These are phyloP conservation scores for Termitomyces titanicus DNA, from an alignment of 768 basidiomycete genomes.

Conservation along the genomic window DNA sequence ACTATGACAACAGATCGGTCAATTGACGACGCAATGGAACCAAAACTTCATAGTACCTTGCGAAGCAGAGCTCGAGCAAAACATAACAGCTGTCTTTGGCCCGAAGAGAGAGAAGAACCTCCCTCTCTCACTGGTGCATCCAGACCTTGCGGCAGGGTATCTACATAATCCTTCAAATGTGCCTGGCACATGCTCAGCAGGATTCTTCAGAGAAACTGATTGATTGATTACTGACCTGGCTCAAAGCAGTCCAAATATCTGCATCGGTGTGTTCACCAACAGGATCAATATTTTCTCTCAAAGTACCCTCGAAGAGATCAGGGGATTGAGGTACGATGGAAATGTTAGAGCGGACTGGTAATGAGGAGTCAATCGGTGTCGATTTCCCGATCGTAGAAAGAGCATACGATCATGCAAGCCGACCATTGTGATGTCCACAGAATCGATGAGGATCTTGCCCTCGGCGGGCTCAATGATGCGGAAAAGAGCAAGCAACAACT, in stretches of 20 bases:
- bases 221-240: slow-evolving; percentile 41
- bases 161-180: slow-evolving; percentile 66
- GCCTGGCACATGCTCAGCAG: slow-evolving; percentile 33
- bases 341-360: slow-evolving; percentile 66
- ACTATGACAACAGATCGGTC: slow-evolving; percentile 30
- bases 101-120: slow-evolving; percentile 77
- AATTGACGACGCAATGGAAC: not conserved
- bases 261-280: slow-evolving; percentile 68
- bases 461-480: slow-evolving; percentile 69
- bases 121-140: slow-evolving; percentile 76
- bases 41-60: slow-evolving; percentile 40
- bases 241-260: slow-evolving; percentile 85
- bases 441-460: slow-evolving; percentile 71
- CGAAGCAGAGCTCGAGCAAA: slow-evolving; percentile 83
- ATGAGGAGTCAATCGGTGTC: not conserved
- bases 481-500: slow-evolving; percentile 71
- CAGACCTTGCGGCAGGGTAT: slow-evolving; percentile 59
- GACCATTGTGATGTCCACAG: slow-evolving; percentile 70
- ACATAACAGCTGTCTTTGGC: slow-evolving; percentile 86
- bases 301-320: slow-evolving; percentile 66
- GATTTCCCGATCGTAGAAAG: not conserved
- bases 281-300: slow-evolving; percentile 90
- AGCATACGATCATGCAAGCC: slow-evolving; percentile 67
- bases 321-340: slow-evolving; percentile 85
- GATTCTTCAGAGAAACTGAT: not conserved